phyloP scores from a whole-genome alignment of 2,329 filamentous ascomycete genomes.

The Didymella segeticola region DNA sequence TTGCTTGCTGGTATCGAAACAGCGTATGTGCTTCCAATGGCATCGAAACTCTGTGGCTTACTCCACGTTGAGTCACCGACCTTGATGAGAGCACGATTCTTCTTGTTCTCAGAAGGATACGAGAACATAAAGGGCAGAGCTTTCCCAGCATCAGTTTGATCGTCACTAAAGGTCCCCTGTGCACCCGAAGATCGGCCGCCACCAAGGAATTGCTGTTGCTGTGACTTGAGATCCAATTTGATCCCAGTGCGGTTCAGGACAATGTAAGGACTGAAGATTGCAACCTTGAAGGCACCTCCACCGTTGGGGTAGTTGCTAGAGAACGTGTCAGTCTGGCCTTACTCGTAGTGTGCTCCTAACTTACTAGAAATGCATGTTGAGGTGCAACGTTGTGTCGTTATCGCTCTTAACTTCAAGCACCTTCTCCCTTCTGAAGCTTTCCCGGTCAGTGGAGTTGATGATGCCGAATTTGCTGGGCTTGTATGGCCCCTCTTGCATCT shows the following conservation, averaged over 20 bases:
- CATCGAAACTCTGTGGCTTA: slow-evolving; percentile 96
- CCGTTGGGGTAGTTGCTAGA: slow-evolving; percentile 77
- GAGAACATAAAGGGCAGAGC: slow-evolving; percentile 96
- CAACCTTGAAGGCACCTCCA: slow-evolving; percentile 94
- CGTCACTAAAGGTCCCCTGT: slow-evolving; percentile 68
- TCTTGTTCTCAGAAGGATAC: slow-evolving; percentile 84
- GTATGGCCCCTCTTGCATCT: slow-evolving; percentile 96
- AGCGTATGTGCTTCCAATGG: slow-evolving; percentile 90
- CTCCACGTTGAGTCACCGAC: slow-evolving; percentile 94
- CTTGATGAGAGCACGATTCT: slow-evolving; percentile 87
- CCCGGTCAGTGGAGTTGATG: slow-evolving; percentile 86
- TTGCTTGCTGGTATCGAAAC: slow-evolving; percentile 78
- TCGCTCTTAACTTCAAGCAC: slow-evolving; percentile 83
- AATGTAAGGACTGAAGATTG: slow-evolving; percentile 93
- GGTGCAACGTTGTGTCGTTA: slow-evolving; percentile 76
- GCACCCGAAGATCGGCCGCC: slow-evolving; percentile 72
- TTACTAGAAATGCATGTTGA: slow-evolving; percentile 88
- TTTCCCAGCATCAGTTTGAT: slow-evolving; percentile 68
- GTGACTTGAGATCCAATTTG: slow-evolving; percentile 84
- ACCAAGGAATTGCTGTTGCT: slow-evolving; percentile 58
- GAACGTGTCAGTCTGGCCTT: slow-evolving; percentile 20
- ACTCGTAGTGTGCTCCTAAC: slow-evolving; percentile 18
- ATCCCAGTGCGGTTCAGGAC: slow-evolving; percentile 95
- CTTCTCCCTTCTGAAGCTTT: slow-evolving; percentile 87
- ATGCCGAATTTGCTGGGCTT: slow-evolving; percentile 96